Percentiles rank a stretch among this genome's conserved stretches.
Conservation (phyloP, 1,139 yeast species). For the Geotrichum restrictum region DNA sequence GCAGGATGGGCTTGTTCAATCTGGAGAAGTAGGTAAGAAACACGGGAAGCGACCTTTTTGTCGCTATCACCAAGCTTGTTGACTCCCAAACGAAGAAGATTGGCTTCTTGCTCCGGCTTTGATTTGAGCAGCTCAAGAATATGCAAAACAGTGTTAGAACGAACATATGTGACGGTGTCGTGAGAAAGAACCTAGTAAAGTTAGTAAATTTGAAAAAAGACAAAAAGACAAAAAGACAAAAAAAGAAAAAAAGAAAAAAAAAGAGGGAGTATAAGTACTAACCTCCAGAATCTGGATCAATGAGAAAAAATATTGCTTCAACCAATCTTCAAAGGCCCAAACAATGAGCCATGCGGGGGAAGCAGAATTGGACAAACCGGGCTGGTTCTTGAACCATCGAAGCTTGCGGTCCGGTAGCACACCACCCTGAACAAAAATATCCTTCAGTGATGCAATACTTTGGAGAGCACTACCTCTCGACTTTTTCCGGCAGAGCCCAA, state of each 20-base stretch:
- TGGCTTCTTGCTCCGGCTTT: conserved; percentile 96
- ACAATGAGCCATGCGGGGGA: conserved; percentile 54
- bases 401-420: conserved; percentile 81
- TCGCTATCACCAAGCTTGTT: conserved; percentile 93
- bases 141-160: conserved; percentile 71
- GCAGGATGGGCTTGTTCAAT: conserved; percentile 93
- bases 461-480: conserved; percentile 91
- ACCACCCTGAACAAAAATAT: conserved; percentile 64
- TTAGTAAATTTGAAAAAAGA: conserved; percentile 2
- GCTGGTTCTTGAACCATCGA: conserved; percentile 75
- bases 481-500: conserved; percentile 81
- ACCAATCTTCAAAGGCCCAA: conserved; percentile 83
- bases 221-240: conserved; percentile 33
- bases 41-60: conserved; percentile 82
- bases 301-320: conserved; percentile 71
- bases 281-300: conserved; percentile 65
- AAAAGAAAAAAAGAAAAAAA: conserved; percentile 16
- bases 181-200: conserved; percentile 50
- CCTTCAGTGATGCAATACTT: conserved; percentile 84
- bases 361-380: conserved; percentile 42
- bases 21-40: conserved; percentile 75
- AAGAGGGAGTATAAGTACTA: conserved; percentile 28
- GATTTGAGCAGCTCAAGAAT: conserved; percentile 73
- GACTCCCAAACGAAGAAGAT: conserved; percentile 79
- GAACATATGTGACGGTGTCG: conserved; percentile 88